Base-by-base conservation (phyloP, 345 rosid species). In the Raphanus sativus region DNA sequence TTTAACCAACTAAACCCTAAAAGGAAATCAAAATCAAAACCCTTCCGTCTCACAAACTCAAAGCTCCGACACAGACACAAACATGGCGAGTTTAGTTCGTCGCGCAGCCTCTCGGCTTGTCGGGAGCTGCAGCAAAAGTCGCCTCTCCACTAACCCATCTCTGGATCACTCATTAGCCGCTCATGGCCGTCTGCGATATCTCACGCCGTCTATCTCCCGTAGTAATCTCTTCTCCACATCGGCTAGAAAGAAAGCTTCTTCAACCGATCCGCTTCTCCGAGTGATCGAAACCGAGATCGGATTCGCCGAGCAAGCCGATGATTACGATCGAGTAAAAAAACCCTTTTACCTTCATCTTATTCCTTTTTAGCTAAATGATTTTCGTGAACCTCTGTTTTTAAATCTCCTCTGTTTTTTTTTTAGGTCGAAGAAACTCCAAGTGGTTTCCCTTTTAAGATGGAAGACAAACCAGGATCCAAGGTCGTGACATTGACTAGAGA, bases 371-470 rank as follows among this genome's bases (percentile, higher is more conserved):
- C 9, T 36, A 17, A n/a, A 65, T 28, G 5, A 17, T 24, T 3
- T 54, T 10, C 21, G 21, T 21, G 21, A 21, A 21, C 21, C 21
- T 21, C 21, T 69, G 16, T 70, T 32, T 70, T 52, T 30, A 8
- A 45, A 68, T 50, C 30, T 69, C 75, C 75, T 70, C 66, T 77
- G 74, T 29, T 79, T 28, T 29, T 79, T 79, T 48, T 58, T 36
- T 1, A 92, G 98, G 83, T 81, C 65, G 92, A 86, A 73, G 90
- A 80, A 74, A 42, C 81, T 50, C 96, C 96, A 5, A 75, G 66
- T 78, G 91, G 86, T 9, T 90, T 89, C 75, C 97, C 98, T 58
- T 90, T 95, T 76, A 81, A 87, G 76, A 83, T 95, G 69, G 94
- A 89, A 72, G 98, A 95, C 62, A 81, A 78, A 52, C 85, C 88